Evolutionary conservation across 108 stramenopile species (phyloP).

Genomic region (Pseudonitzschia multistriata): DNA sequence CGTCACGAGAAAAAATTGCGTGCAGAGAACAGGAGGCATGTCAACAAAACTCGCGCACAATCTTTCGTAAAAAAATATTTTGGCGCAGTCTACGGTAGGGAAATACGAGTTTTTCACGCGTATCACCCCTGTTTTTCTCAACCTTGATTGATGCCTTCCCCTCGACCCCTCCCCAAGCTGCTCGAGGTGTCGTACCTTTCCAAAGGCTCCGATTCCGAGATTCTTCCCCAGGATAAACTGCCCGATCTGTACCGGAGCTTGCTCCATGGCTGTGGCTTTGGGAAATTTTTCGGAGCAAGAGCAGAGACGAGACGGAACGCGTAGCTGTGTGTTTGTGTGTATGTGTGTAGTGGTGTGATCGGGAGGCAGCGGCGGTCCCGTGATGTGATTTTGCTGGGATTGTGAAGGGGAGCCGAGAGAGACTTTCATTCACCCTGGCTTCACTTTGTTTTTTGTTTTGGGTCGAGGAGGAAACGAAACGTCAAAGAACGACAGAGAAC

Average conservation of each 20-base stretch:
- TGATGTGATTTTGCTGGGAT: neutral
- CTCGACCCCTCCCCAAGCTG: neutral
- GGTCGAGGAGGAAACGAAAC: no score
- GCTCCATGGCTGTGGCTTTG: constrained; percentile 56
- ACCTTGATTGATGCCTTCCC: constrained; percentile 3
- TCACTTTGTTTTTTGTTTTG: no score
- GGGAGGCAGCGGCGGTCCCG: neutral
- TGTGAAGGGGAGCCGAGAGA: neutral
- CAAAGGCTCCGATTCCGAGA: constrained; percentile 99
- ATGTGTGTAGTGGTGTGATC: neutral
- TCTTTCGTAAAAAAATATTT: constrained; percentile 10
- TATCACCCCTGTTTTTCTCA: neutral
- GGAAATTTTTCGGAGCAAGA: neutral
- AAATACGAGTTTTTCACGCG: neutral
- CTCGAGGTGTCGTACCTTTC: constrained; percentile 65
- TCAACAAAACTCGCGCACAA: constrained; percentile 22
- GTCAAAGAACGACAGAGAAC: constrained; percentile 8
- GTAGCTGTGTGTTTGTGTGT: neutral
- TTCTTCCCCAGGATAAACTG: constrained; percentile 98
- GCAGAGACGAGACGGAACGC: neutral
- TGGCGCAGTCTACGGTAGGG: neutral
- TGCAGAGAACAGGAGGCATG: constrained; percentile 20
- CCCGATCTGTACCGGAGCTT: constrained; percentile 92
- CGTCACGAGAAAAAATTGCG: constrained; percentile 34
- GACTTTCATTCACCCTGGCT: neutral